Evolutionary conservation across 345 rosid genomes (phyloP), one percentile per base, ranked within the genome.

Genomic region (Stellera chamaejasme): DNA sequence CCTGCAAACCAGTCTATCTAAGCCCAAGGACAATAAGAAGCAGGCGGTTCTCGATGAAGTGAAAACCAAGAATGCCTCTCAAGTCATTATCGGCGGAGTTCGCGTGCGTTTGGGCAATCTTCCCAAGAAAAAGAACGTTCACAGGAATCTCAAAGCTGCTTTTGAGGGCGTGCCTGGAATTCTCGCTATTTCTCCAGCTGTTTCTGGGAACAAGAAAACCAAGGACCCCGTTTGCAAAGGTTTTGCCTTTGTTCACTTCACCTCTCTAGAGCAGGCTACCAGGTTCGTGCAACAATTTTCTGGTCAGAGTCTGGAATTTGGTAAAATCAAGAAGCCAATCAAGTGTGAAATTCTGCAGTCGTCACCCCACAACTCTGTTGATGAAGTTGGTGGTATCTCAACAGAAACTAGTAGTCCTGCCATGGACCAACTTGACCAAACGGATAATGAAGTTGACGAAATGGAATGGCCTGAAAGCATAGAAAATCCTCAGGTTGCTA

Each of bases 111-210:
- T 88, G 48, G 26, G 49, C 12, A 81, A 85, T 74, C 88, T 92
- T 56, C 98, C 98, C 1, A 92, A 78, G 95, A 92, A 92, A 74
- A 92, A 77, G 87, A 92, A 88, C 48, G 66, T 92, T 59, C 84
- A 80, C 25, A 79, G 95, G 65, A 96, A 92, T 82, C 76, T 92
- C 52, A 72, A 78, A 66, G 64, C 55, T 58, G 88, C 93, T 50
- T 92, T 85, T 56, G 62, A 79, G 66, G 93, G 71, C 36, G 78
- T 81, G 25, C 68, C 69, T 56, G 95, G 98, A 15, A 50, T 92
- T 39, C 52, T 72, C 62, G 67, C 63, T 56, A 75, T 92, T n/a
- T 52, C 62, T 56, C 95, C 98, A 19, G 87, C 77, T 52, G 90
- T 92, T 60, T 60, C 82, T 45, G 98, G 96, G 50, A 88, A 83